Conservation (phyloP, 1,139 yeast species). For the Nakaseomyces glabratus region DNA sequence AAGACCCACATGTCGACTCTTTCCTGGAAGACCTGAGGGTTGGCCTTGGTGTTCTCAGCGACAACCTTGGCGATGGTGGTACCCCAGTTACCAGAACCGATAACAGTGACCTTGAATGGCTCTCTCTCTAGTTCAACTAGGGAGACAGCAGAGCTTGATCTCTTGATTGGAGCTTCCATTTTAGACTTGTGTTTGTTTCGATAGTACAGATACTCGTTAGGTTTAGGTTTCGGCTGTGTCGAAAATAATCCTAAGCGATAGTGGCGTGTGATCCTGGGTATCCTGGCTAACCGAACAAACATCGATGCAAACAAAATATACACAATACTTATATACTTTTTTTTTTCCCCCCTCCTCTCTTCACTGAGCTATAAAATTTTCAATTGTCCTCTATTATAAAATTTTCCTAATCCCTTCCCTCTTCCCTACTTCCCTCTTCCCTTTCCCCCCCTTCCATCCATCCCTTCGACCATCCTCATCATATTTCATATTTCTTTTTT, state of each 20-base stretch:
- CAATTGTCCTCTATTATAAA: no score
- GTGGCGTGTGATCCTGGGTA: conserved; percentile 1
- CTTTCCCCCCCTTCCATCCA: no score
- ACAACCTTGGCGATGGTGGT: conserved; percentile 89
- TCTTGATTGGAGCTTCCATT: conserved; percentile 9
- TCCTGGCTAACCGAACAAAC: no score
- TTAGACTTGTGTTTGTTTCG: conserved; percentile 2
- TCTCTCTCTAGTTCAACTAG: conserved; percentile 15
- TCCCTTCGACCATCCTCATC: no score
- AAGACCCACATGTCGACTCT: conserved; percentile 90
- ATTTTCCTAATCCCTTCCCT: no score
- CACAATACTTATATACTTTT: no score
- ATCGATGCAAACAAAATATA: no score
- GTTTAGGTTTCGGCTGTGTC: neutral
- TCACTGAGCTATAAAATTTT: no score
- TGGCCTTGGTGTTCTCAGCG: conserved; percentile 69
- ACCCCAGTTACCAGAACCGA: conserved; percentile 86
- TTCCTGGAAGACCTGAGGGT: conserved; percentile 56
- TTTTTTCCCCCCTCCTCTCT: no score
- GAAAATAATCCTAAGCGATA: conserved; percentile 2
- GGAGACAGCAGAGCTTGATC: conserved; percentile 11
- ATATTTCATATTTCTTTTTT: no score
- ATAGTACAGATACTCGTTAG: conserved; percentile 5
- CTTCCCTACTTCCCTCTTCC: no score
- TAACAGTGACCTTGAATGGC: conserved; percentile 41